A percentile compares a stretch with the other conserved stretches of the same genome.
Evolutionary conservation across 495 filamentous ascomycete species (phyloP).

Genomic region (Melanomma pulvis-pyrius): DNA sequence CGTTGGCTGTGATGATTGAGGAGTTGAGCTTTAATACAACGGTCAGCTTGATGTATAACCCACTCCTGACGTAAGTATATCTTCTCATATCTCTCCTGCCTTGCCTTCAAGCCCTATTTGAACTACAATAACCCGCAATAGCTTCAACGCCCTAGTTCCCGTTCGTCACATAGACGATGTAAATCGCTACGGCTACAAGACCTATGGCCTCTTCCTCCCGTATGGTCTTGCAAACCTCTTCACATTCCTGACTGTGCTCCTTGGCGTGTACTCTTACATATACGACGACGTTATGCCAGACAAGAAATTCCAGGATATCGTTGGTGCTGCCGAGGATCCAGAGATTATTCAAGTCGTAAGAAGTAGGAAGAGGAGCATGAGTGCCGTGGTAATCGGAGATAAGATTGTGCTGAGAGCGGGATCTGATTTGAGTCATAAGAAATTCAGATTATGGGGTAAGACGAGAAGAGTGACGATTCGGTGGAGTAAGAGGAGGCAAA

Average conservation of each 20-base stretch:
- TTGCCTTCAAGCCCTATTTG: background rate
- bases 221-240: slow-evolving; percentile 15
- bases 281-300: slow-evolving; percentile 15
- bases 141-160: background rate
- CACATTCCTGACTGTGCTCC: background rate
- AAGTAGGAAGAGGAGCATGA: slow-evolving; percentile 8
- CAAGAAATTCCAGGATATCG: slow-evolving; percentile 21
- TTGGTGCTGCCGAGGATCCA: slow-evolving; percentile 10
- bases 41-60: slow-evolving; percentile 18
- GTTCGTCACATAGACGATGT: background rate
- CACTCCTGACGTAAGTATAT: slow-evolving; percentile 8
- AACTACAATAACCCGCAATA: background rate
- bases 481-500: background rate
- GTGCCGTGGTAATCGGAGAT: background rate
- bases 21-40: slow-evolving; percentile 24
- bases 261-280: slow-evolving; percentile 13
- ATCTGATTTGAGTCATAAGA: background rate
- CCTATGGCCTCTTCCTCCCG: slow-evolving; percentile 16
- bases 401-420: slow-evolving; percentile 5
- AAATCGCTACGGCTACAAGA: slow-evolving; percentile 23
- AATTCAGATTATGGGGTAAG: too few relatives aligned
- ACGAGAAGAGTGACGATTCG: too few relatives aligned
- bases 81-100: background rate
- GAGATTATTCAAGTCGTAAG: slow-evolving; percentile 15
- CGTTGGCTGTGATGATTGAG: slow-evolving; percentile 23